Base-by-base conservation (phyloP, 371 early-diverging fungal genomes). In the Circinella minor region DNA sequence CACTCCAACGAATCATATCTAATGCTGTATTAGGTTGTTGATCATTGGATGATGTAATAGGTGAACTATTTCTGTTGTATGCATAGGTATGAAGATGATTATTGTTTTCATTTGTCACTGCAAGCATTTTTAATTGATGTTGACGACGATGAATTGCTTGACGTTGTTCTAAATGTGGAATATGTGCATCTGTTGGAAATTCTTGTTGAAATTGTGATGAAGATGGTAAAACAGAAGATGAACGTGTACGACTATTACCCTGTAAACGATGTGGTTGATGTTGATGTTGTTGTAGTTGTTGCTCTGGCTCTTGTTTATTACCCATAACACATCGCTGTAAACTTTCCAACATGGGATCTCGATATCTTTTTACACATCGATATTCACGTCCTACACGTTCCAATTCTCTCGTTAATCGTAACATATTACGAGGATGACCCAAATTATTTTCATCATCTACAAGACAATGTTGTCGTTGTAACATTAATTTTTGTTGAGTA, bases 401-500 rank as follows among this genome's bases (percentile, higher is more conserved):
- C 14, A 81, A 63, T 64, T 86, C 88, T 60, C 78, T 81, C 34
- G 82, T 83, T n/a, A 86, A 54, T 36, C 77, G 73, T n/a, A 80
- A 70, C 73, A 82, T 80, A 68, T 87, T 84, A 4, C 80, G 78
- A 10, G 86, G 86, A 69, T 86, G 83, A 39, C 68, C 70, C 34
- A 83, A 72, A 51, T 77, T 81, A 43, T 74, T 79, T 55, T 83
- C 86, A 65, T 87, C 86, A 61, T 84, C 81, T 17, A 77, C 77
- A n/a, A 78, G 63, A 36, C 78, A 75, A 61, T 84, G 85, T 57
- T 86, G 86, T 60, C 81, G 75, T 59, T 86, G 84, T 15, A 85
- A 65, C 67, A 84, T 66, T 0, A 85, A 66, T 66, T 88, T 85
- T 66, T 86, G 85, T 57, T 86, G 86, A 14, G 86, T 86, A 61